Base-by-base conservation (phyloP, 148 eudicot genomes). In the Camellia granthamiana region DNA sequence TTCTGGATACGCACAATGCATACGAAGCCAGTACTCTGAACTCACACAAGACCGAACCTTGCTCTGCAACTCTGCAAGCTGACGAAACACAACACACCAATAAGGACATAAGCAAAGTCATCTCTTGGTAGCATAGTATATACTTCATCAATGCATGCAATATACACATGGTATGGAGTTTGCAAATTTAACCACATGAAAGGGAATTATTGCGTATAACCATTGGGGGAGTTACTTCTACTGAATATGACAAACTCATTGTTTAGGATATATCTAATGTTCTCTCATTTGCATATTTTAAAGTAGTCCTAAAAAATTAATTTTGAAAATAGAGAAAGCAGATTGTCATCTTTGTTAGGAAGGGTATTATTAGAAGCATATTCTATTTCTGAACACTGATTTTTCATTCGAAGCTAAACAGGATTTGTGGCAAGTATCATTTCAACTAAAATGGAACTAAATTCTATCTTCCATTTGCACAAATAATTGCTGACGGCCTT, bases 11-110 rank as follows among this genome's bases (percentile, higher is more conserved):
- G 90, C 91, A 84, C 99, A 97, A 67, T 81, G 89, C 81, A 88
- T 79, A 63, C 94, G 93, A 78, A 97, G 94, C 99, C 95, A 94
- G 81, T 91, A 91, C 76, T 97, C 99, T 81, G 97, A 83, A 86
- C 94, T 91, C 60, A 97, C 94, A 79, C 90, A 95, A 78, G 90
- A 88, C 68, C 98, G 92, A 21, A 97, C 94, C 83, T 94, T 97
- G 70, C 80, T 87, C 83, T 97, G 99, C 84, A 97, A 74, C 81
- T 92, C 97, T 23, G 87, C 88, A 78, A 97, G 90, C 99, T 97
- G 93, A 73, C 58, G 76, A 62, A 79, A 60, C 19, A 58, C 84
- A 77, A 16, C 23, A 54, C 7, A 47, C 46, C 71, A 83, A 78
- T 21, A 15, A 79, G 65, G 78, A 80, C 60, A 83, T 43, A 77